phyloP scores from a whole-genome alignment of 805 yeast genomes.

The Candida ficus region DNA sequence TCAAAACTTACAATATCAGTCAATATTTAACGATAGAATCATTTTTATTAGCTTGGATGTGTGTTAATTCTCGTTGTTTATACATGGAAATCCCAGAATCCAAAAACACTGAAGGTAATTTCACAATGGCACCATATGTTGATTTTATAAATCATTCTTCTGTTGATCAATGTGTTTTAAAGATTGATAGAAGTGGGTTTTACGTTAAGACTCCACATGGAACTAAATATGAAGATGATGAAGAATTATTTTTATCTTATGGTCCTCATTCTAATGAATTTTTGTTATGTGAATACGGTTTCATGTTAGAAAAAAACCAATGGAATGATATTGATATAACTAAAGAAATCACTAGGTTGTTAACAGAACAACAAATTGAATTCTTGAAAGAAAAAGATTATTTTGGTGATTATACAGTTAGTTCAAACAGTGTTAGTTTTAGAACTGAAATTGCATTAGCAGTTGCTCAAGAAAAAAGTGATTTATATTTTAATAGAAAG shows the following conservation, averaged over 20 bases:
- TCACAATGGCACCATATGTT: constrained; percentile 88
- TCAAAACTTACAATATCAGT: constrained; percentile 4
- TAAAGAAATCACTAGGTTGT: constrained; percentile 30
- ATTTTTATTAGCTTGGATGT: constrained; percentile 73
- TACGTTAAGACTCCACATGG: constrained; percentile 37
- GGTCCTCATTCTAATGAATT: constrained; percentile 89
- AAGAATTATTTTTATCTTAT: constrained; percentile 69
- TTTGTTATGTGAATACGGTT: constrained; percentile 83
- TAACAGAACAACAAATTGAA: constrained; percentile 34
- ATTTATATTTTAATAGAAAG: constrained; percentile 16
- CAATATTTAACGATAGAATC: constrained; percentile 3
- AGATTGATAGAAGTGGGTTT: constrained; percentile 45
- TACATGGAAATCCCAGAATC: constrained; percentile 64
- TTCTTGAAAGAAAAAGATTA: constrained; percentile 53
- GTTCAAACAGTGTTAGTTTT: constrained; percentile 51
- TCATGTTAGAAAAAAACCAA: constrained; percentile 48
- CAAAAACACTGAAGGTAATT: constrained; percentile 51
- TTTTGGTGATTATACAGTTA: constrained; percentile 70
- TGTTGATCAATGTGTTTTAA: constrained; percentile 45
- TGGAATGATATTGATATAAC: constrained; percentile 74
- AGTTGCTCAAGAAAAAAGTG: constrained; percentile 34
- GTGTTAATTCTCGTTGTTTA: constrained; percentile 87
- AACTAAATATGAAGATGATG: constrained; percentile 29
- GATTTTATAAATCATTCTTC: constrained; percentile 78
- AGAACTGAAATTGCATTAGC: constrained; percentile 76